Evolutionary conservation across 2,329 filamentous ascomycete species (phyloP).

Genomic region (Sporothrix luriei): DNA sequence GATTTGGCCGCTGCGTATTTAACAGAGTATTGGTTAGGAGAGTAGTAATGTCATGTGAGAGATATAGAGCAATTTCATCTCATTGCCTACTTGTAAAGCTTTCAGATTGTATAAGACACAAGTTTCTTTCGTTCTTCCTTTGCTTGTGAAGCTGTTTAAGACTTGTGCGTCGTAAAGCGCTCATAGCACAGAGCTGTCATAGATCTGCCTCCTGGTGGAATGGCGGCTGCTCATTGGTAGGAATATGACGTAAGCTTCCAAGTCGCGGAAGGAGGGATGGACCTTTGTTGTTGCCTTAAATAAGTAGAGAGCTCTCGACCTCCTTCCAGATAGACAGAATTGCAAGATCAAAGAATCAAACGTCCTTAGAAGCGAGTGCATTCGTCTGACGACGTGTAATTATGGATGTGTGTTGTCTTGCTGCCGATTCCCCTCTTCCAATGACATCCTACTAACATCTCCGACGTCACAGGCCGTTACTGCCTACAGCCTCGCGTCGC

Average conservation of each 20-base stretch:
- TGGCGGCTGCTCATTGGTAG: conserved; percentile 17
- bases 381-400: background rate
- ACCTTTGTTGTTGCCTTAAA: conserved; percentile 9
- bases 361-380: background rate
- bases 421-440: background rate
- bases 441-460: background rate
- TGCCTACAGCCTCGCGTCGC: conserved; percentile 54
- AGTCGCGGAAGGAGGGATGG: background rate
- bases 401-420: conserved; percentile 29
- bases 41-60: no score
- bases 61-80: no score
- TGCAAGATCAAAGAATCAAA: background rate
- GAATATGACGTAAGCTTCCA: conserved; percentile 23
- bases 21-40: no score
- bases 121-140: background rate
- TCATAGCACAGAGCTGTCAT: background rate
- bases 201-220: background rate
- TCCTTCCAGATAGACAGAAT: background rate
- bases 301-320: background rate
- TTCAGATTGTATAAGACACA: no score
- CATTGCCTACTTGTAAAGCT: no score
- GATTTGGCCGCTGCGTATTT: no score
- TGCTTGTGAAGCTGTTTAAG: background rate
- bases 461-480: conserved; percentile 49
- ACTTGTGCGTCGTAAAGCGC: background rate